phyloP scores from a whole-genome alignment of 257 asterid genomes.

The Nicotiana paniculata region DNA sequence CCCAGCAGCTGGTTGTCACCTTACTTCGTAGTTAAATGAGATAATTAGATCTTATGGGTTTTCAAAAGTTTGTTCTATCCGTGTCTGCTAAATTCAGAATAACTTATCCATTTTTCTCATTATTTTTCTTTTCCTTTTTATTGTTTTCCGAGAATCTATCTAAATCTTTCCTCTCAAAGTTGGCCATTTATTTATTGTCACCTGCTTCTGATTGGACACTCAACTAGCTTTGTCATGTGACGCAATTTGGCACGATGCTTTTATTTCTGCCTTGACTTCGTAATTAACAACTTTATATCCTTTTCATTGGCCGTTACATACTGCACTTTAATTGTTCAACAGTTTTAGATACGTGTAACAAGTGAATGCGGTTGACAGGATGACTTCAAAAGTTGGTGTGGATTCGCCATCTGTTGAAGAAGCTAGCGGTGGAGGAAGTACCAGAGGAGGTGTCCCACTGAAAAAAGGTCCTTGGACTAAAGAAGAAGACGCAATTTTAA shows the following conservation, averaged over 20 bases:
- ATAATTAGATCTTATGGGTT: not conserved
- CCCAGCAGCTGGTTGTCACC: not conserved
- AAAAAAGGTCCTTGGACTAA: constrained; percentile 95
- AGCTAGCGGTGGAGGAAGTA: constrained; percentile 37
- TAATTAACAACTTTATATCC: not conserved
- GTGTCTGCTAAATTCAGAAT: not conserved
- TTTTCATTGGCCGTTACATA: not conserved
- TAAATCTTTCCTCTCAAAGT: not conserved
- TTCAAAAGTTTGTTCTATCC: not conserved
- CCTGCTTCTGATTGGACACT: not conserved
- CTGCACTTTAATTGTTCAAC: not conserved
- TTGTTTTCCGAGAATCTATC: not conserved
- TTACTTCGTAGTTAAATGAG: not conserved
- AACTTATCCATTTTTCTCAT: not conserved
- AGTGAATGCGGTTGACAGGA: constrained; percentile 49
- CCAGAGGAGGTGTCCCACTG: constrained; percentile 32
- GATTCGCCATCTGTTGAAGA: constrained; percentile 46
- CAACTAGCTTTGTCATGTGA: not conserved
- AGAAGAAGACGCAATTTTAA: constrained; percentile 62
- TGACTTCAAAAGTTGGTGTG: constrained; percentile 26
- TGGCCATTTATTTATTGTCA: not conserved
- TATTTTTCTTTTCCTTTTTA: not conserved
- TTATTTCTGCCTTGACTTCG: not conserved
- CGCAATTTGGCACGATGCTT: not conserved
- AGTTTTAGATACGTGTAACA: constrained; percentile 21